Conservation (phyloP, 495 filamentous ascomycete genomes). For the Daldinia childiae region DNA sequence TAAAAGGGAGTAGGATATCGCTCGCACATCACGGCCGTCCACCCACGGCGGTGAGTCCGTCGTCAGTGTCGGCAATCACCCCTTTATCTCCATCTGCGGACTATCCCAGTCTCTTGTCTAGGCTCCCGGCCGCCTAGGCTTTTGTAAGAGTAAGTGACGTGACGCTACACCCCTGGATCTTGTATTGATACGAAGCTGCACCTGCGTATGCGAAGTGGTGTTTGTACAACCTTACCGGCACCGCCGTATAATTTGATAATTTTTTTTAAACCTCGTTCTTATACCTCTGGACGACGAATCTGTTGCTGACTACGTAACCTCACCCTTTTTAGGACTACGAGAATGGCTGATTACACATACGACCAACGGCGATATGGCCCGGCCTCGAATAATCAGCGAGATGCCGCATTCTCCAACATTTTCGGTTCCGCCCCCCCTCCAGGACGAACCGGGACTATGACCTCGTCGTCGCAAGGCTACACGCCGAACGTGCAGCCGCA, state of each 20-base stretch:
- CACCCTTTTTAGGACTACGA: slow-evolving; percentile 43
- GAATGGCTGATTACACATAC: slow-evolving; percentile 90
- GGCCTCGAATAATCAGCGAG: slow-evolving; percentile 78
- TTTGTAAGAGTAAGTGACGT: slow-evolving; percentile 43
- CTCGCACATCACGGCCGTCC: slow-evolving; percentile 32
- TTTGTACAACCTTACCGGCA: slow-evolving; percentile 39
- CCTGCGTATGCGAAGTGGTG: slow-evolving; percentile 22
- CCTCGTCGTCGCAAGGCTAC: slow-evolving; percentile 64
- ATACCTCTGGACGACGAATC: slow-evolving; percentile 12
- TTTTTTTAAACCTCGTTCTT: slow-evolving; percentile 23
- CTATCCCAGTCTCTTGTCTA: slow-evolving; percentile 43
- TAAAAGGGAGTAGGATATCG: slow-evolving; percentile 27
- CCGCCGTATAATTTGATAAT: slow-evolving; percentile 21
- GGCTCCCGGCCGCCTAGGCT: slow-evolving; percentile 48
- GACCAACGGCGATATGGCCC: slow-evolving; percentile 73
- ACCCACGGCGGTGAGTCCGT: slow-evolving; percentile 42
- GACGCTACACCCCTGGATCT: slow-evolving; percentile 16
- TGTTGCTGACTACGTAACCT: slow-evolving; percentile 37
- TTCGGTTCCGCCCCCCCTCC: slow-evolving; percentile 89
- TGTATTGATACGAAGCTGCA: slow-evolving; percentile 37
- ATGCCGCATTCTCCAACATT: slow-evolving; percentile 95
- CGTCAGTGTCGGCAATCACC: slow-evolving; percentile 34
- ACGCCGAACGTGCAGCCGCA: slow-evolving; percentile 52
- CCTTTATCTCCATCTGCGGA: slow-evolving; percentile 28
- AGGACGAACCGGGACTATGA: slow-evolving; percentile 89